A percentile compares a stretch with the other conserved stretches of the same genome.
phyloP scores from a whole-genome alignment of 345 rosid species.

The Gossypium longicalyx region DNA sequence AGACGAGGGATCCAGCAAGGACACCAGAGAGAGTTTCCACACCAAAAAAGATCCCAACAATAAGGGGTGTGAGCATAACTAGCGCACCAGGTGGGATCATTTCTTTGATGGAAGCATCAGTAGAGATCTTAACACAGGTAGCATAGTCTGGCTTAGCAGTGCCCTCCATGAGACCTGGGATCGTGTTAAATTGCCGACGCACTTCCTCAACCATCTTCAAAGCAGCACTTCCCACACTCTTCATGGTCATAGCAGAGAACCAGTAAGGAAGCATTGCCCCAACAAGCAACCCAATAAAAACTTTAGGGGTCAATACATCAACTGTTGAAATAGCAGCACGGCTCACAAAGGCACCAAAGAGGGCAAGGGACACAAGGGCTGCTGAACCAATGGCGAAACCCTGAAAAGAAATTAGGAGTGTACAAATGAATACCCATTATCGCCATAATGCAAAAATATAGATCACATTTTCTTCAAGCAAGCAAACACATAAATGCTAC shows the following conservation, averaged over 20 bases:
- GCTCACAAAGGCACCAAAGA: slow-evolving; percentile 93
- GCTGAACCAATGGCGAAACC: slow-evolving; percentile 49
- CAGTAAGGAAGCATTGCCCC: slow-evolving; percentile 99
- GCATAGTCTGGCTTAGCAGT: slow-evolving; percentile 85
- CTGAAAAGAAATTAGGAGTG: neutral
- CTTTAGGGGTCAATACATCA: slow-evolving; percentile 88
- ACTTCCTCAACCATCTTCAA: slow-evolving; percentile 96
- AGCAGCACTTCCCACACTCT: slow-evolving; percentile 97
- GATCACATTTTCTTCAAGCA: neutral
- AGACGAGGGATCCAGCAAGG: slow-evolving; percentile 91
- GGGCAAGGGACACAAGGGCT: slow-evolving; percentile 80
- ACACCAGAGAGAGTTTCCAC: slow-evolving; percentile 82
- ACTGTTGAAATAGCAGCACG: slow-evolving; percentile 76
- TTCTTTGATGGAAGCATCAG: slow-evolving; percentile 93
- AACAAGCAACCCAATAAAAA: slow-evolving; percentile 79
- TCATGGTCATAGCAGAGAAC: slow-evolving; percentile 99
- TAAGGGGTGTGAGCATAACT: neutral
- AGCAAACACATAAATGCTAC: too few species aligned
- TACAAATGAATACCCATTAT: neutral
- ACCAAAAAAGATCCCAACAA: slow-evolving; percentile 12
- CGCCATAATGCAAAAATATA: neutral
- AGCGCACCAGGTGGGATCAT: slow-evolving; percentile 89
- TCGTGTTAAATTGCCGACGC: slow-evolving; percentile 91
- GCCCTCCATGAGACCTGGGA: slow-evolving; percentile 96
- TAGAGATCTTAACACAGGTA: slow-evolving; percentile 89